A percentile compares a stretch with the other conserved stretches of the same genome.
Evolutionary conservation across 139 green algal genomes (phyloP).

Genomic region (Chlamydomonas sp.): DNA sequence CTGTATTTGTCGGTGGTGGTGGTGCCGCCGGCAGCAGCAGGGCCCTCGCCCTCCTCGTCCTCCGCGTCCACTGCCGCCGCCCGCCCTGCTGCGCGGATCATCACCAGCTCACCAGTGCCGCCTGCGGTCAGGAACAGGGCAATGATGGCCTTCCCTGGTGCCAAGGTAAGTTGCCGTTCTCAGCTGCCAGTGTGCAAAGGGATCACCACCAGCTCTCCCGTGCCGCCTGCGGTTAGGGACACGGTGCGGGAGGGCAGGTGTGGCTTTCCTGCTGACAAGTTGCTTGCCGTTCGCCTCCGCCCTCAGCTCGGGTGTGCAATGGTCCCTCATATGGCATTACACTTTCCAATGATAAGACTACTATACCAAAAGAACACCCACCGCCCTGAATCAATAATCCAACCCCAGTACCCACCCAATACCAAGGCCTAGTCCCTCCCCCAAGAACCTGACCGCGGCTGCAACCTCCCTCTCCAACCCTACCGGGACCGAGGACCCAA

Average conservation of each 20-base stretch:
- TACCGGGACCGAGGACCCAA: not conserved
- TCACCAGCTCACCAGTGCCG: constrained; percentile 60
- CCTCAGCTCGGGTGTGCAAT: too few species aligned
- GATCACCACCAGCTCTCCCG: constrained; percentile 58
- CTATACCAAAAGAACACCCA: too few species aligned
- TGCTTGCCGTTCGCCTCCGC: too few species aligned
- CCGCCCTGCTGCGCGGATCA: constrained; percentile 46
- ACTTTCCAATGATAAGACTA: too few species aligned
- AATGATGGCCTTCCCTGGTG: not conserved
- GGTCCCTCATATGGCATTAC: too few species aligned
- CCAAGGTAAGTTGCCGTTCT: too few species aligned
- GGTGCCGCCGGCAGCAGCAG: not conserved
- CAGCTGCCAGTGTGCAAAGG: not conserved
- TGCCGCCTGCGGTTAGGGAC: constrained; percentile 15
- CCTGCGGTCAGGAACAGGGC: not conserved
- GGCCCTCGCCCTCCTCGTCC: constrained; percentile 57
- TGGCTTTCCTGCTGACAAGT: not conserved
- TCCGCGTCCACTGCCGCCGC: constrained; percentile 11
- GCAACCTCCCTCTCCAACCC: too few species aligned
- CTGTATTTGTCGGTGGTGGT: constrained; percentile 76
- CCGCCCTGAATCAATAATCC: too few species aligned
- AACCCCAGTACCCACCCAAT: too few species aligned
- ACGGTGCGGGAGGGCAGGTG: not conserved
- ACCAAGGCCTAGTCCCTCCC: too few species aligned
- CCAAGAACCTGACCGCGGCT: too few species aligned